These are phyloP conservation scores for Aspergillus tanneri DNA, from an alignment of 2,329 filamentous ascomycete species.

Conservation along the genomic window DNA sequence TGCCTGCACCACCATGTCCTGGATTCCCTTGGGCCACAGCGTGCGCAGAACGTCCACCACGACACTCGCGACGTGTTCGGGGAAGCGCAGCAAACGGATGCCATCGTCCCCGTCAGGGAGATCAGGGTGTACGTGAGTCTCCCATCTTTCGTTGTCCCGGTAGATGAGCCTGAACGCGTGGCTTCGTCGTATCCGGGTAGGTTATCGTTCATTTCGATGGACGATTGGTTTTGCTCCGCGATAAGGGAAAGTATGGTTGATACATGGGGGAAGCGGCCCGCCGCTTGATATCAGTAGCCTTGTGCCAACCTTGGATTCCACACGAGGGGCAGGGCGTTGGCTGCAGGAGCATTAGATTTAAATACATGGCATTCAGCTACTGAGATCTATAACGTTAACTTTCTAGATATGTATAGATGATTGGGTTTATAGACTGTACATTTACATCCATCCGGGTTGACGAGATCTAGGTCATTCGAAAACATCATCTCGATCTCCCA, in stretches of 20 bases:
- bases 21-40: not conserved
- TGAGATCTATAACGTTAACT: too few species aligned
- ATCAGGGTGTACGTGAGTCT: not conserved
- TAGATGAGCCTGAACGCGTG: not conserved
- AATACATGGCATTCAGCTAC: too few species aligned
- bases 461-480: not conserved
- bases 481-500: too few species aligned
- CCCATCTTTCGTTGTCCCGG: not conserved
- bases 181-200: not conserved
- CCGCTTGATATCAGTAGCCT: too few species aligned
- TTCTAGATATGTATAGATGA: too few species aligned
- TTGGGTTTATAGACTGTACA: not conserved
- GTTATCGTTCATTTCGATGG: not conserved
- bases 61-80: not conserved
- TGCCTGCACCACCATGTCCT: not conserved
- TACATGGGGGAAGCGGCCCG: too few species aligned
- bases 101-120: not conserved
- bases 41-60: not conserved
- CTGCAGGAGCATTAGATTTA: too few species aligned
- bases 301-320: too few species aligned
- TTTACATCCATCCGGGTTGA: not conserved
- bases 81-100: not conserved
- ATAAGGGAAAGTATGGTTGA: not conserved
- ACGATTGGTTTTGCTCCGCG: not conserved
- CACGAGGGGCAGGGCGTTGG: too few species aligned